Evolutionary conservation across 768 basidiomycete genomes (phyloP).

Genomic region (Strobilomyces echinocephalus): DNA sequence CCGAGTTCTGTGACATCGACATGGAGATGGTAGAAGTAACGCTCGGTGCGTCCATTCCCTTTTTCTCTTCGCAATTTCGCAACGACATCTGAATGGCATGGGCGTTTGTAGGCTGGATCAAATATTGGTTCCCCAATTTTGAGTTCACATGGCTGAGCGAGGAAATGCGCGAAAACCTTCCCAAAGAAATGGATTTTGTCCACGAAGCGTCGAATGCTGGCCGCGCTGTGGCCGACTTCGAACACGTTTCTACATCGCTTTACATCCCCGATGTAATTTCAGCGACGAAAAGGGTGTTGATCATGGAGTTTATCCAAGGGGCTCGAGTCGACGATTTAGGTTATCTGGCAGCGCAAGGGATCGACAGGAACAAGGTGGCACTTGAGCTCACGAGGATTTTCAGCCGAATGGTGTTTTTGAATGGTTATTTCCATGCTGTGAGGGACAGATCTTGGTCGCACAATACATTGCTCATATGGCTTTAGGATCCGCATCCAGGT

Average conservation of each 20-base stretch:
- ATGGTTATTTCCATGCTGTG: slow-evolving; percentile 86
- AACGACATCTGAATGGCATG: not conserved
- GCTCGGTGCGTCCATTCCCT: slow-evolving; percentile 41
- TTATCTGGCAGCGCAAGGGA: slow-evolving; percentile 75
- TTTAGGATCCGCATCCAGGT: slow-evolving; percentile 85
- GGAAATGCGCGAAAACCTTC: slow-evolving; percentile 90
- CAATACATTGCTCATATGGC: slow-evolving; percentile 13
- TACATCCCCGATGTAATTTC: slow-evolving; percentile 83
- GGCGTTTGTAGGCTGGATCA: slow-evolving; percentile 62
- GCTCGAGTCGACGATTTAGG: slow-evolving; percentile 82
- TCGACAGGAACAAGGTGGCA: slow-evolving; percentile 92
- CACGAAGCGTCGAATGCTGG: slow-evolving; percentile 85
- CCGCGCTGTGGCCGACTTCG: slow-evolving; percentile 68
- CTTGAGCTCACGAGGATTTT: slow-evolving; percentile 89
- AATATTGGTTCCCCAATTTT: slow-evolving; percentile 91
- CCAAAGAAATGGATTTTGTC: slow-evolving; percentile 92
- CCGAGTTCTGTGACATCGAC: slow-evolving; percentile 89
- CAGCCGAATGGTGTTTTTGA: slow-evolving; percentile 91
- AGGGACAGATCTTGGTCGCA: slow-evolving; percentile 24
- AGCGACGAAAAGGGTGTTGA: slow-evolving; percentile 77
- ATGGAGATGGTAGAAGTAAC: slow-evolving; percentile 79
- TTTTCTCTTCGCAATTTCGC: not conserved
- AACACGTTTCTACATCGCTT: slow-evolving; percentile 64
- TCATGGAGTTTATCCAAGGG: slow-evolving; percentile 94
- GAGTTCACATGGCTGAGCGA: slow-evolving; percentile 91